These are phyloP conservation scores for Hypoxylon intermedium DNA, from an alignment of 495 filamentous ascomycete species.

Conservation along the genomic window DNA sequence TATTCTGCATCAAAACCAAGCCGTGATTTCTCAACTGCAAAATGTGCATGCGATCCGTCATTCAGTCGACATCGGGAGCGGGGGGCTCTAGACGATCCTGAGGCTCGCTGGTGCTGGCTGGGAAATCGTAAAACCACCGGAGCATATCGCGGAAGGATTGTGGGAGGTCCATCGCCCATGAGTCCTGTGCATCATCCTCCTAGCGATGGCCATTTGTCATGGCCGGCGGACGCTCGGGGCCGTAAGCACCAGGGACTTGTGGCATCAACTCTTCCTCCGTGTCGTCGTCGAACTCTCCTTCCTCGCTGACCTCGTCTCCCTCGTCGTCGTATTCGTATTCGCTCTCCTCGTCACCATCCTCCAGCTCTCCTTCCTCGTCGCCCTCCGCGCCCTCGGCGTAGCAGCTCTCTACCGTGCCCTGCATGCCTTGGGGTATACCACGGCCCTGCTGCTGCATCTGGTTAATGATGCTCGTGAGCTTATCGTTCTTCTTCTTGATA, in stretches of 20 bases:
- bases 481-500: conserved; percentile 86
- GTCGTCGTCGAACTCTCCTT: conserved; percentile 47
- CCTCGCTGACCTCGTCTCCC: conserved; percentile 60
- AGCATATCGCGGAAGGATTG: conserved; percentile 14
- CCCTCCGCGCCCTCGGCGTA: conserved; percentile 54
- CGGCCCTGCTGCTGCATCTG: conserved; percentile 93
- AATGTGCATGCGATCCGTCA: too few species aligned
- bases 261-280: conserved; percentile 48
- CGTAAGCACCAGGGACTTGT: conserved; percentile 40
- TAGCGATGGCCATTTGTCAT: conserved; percentile 47
- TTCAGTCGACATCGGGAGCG: too few species aligned
- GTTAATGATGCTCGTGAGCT: conserved; percentile 89
- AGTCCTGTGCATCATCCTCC: conserved; percentile 32
- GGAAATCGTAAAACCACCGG: conserved; percentile 16
- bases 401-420: conserved; percentile 63
- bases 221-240: conserved; percentile 46
- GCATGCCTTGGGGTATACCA: conserved; percentile 65
- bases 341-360: conserved; percentile 79
- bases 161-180: conserved; percentile 16
- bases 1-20: too few species aligned
- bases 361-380: conserved; percentile 74
- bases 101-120: too few species aligned
- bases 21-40: too few species aligned
- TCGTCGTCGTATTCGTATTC: conserved; percentile 57
- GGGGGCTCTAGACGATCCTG: too few species aligned